A percentile compares a stretch with the other conserved stretches of the same genome.
Evolutionary conservation across 306 rosid genomes (phyloP).

Genomic region (Cotoneaster glaucophyllus): DNA sequence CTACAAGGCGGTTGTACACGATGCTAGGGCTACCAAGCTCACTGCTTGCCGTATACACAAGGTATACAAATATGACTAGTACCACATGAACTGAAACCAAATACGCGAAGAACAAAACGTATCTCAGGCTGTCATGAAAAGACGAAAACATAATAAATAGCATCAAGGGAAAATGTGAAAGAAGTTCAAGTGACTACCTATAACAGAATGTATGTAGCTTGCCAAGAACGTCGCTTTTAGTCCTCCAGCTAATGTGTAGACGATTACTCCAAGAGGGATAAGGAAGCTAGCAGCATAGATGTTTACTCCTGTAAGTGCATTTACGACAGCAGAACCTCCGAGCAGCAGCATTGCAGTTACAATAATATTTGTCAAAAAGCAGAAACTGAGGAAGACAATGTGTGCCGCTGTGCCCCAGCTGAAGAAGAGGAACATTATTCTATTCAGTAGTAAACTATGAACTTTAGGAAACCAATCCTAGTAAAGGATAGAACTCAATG

Average conservation of each 20-base stretch:
- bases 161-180: neutral
- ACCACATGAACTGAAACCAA: constrained; percentile 66
- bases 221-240: constrained; percentile 96
- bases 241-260: constrained; percentile 90
- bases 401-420: constrained; percentile 92
- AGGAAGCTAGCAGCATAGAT: constrained; percentile 92
- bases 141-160: neutral
- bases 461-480: too few relatives aligned
- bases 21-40: constrained; percentile 80
- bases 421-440: constrained; percentile 27
- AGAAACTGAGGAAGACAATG: constrained; percentile 74
- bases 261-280: constrained; percentile 89
- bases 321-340: constrained; percentile 92
- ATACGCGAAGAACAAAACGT: constrained; percentile 2
- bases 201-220: constrained; percentile 91
- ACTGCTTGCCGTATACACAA: constrained; percentile 72
- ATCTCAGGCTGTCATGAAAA: neutral
- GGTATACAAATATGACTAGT: constrained; percentile 79
- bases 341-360: constrained; percentile 95
- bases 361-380: constrained; percentile 78
- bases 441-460: neutral
- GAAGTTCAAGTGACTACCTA: constrained; percentile 42
- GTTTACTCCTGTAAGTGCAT: constrained; percentile 88
- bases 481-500: neutral
- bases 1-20: constrained; percentile 51